Evolutionary conservation across 1,284 basidiomycete species (phyloP).

Genomic region (Moniliophthora roreri): DNA sequence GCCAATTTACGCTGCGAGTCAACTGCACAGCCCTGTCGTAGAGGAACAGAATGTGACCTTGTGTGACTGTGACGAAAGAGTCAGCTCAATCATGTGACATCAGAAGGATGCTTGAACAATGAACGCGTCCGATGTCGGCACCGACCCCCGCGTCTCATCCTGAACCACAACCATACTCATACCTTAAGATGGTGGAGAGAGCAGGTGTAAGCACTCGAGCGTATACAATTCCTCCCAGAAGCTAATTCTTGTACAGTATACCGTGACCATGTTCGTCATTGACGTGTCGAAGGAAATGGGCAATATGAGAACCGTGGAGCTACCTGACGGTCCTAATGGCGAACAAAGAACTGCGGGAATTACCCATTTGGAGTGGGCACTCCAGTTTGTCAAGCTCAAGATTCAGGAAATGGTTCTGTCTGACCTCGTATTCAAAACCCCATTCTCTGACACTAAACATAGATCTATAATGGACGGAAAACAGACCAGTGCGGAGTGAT

Average conservation of each 20-base stretch:
- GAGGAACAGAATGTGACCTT: no score
- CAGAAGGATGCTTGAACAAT: no score
- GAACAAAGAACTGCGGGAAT: conserved; percentile 54
- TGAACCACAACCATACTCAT: no score
- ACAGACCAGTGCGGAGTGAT: conserved; percentile 90
- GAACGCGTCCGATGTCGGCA: no score
- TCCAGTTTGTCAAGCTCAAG: conserved; percentile 86
- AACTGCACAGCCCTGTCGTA: no score
- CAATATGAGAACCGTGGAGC: conserved; percentile 51
- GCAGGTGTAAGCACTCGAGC: no score
- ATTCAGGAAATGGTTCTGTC: conserved; percentile 80
- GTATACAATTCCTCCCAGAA: no score
- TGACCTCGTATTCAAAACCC: not conserved
- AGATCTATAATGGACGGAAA: conserved; percentile 90
- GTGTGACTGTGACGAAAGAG: no score
- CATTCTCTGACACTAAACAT: conserved; percentile 11
- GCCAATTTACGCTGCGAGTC: not conserved
- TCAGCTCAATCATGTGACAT: no score
- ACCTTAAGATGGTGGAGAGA: no score
- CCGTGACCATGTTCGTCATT: conserved; percentile 83
- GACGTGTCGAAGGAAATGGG: conserved; percentile 90
- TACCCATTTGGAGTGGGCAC: conserved; percentile 77
- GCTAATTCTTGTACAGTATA: conserved; percentile 62
- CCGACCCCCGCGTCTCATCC: no score
- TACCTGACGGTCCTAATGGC: conserved; percentile 54